phyloP scores from a whole-genome alignment of 2,329 filamentous ascomycete genomes.

The Colletotrichum graminicola region DNA sequence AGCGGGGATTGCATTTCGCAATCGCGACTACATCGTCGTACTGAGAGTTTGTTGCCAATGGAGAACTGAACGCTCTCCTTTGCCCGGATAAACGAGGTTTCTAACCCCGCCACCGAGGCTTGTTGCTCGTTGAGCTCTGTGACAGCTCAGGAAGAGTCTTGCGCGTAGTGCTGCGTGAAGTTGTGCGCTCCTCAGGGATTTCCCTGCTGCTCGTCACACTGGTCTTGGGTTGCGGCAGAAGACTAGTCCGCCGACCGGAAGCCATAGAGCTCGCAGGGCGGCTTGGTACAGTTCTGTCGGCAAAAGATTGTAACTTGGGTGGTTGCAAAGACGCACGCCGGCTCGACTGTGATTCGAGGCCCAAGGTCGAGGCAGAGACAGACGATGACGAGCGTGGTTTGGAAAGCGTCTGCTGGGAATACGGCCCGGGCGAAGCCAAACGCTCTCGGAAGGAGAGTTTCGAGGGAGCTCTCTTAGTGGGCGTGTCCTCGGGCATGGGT shows the following conservation, averaged over 20 bases:
- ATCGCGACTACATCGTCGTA: neutral
- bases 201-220: slow-evolving; percentile 58
- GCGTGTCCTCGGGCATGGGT: slow-evolving; percentile 59
- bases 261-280: slow-evolving; percentile 71
- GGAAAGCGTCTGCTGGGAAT: slow-evolving; percentile 59
- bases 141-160: slow-evolving; percentile 50
- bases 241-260: slow-evolving; percentile 62
- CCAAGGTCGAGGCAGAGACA: slow-evolving; percentile 58
- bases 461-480: slow-evolving; percentile 57
- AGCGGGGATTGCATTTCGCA: slow-evolving; percentile 33
- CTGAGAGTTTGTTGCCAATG: neutral
- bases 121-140: slow-evolving; percentile 52
- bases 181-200: slow-evolving; percentile 61
- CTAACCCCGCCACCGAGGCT: slow-evolving; percentile 64
- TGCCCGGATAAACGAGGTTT: slow-evolving; percentile 17
- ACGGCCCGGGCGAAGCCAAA: slow-evolving; percentile 62
- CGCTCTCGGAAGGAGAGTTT: slow-evolving; percentile 68
- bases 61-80: slow-evolving; percentile 10
- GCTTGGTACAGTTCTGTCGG: slow-evolving; percentile 49
- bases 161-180: slow-evolving; percentile 60
- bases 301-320: slow-evolving; percentile 50
- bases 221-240: slow-evolving; percentile 63
- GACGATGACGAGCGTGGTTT: slow-evolving; percentile 60
- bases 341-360: slow-evolving; percentile 50
- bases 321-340: slow-evolving; percentile 68